These are phyloP conservation scores for Aspergillus viridinutans DNA, from an alignment of 2,329 filamentous ascomycete species.

Conservation along the genomic window DNA sequence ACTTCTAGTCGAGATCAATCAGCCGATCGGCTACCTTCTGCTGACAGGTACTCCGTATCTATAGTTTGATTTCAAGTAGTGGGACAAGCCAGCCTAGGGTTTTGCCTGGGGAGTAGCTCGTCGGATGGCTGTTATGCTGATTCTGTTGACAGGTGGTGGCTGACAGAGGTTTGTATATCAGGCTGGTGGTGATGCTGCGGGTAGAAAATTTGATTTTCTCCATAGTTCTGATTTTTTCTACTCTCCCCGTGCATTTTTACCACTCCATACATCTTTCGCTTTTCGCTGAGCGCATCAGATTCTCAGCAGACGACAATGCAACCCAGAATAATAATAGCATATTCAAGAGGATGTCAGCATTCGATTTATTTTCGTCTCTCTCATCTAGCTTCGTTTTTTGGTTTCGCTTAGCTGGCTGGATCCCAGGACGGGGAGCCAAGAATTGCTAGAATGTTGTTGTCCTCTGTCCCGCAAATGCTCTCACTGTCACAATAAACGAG, in stretches of 20 bases:
- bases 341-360: not conserved
- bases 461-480: not conserved
- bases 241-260: not conserved
- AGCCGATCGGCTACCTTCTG: no score
- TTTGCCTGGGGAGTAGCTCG: no score
- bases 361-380: not conserved
- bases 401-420: not conserved
- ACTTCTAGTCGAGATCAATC: no score
- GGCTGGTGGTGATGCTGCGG: not conserved
- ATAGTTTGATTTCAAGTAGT: no score
- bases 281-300: not conserved
- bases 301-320: not conserved
- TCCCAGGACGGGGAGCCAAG: not conserved
- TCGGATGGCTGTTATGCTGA: not conserved
- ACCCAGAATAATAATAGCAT: not conserved
- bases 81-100: not conserved
- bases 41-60: no score
- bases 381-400: not conserved
- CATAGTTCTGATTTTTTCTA: not conserved
- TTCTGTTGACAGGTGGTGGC: not conserved
- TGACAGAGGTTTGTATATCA: not conserved
- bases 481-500: not conserved
- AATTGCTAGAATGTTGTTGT: not conserved
- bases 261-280: not conserved
- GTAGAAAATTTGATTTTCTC: not conserved